A percentile compares a stretch with the other conserved stretches of the same genome.
phyloP scores from a whole-genome alignment of 495 filamentous ascomycete genomes.

The Penicillium antarcticum region DNA sequence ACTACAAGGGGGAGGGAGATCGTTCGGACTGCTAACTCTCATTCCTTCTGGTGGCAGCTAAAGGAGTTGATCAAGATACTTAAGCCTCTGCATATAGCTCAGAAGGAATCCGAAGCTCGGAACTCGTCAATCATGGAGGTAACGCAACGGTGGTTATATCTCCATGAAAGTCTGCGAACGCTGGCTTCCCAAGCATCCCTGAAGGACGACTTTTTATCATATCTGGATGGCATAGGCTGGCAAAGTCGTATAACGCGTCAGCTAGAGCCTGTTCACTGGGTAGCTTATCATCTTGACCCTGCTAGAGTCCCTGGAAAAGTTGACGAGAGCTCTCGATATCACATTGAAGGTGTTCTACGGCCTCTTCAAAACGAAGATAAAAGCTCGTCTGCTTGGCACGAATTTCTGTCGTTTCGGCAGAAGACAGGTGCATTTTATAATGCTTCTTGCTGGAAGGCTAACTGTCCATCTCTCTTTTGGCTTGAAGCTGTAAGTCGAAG shows the following conservation, averaged over 20 bases:
- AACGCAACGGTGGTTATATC: too few relatives aligned
- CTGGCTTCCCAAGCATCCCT: too few relatives aligned
- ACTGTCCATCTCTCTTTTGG: conserved; percentile 1
- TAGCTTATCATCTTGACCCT: conserved; percentile 1
- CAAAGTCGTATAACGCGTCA: background rate
- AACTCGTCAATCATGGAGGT: too few relatives aligned
- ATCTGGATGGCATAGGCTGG: background rate
- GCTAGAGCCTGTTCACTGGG: conserved; percentile 2
- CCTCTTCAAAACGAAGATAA: conserved; percentile 1
- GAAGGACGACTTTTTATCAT: too few relatives aligned
- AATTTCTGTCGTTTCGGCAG: background rate
- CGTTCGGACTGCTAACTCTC: too few relatives aligned
- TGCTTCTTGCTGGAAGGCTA: background rate
- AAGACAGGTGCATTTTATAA: background rate
- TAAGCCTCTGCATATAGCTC: too few relatives aligned
- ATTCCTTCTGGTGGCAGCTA: too few relatives aligned
- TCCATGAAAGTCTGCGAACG: too few relatives aligned
- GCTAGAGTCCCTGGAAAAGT: conserved; percentile 5
- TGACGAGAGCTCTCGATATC: conserved; percentile 4
- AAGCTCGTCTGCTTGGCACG: background rate
- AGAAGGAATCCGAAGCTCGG: too few relatives aligned
- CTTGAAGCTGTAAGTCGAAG: background rate
- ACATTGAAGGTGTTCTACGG: conserved; percentile 6
- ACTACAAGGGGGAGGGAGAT: background rate
- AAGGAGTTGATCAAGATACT: too few relatives aligned